These are phyloP conservation scores for Pelargonium myrrhifolium DNA, from an alignment of 441 rosid species.

Conservation along the genomic window DNA sequence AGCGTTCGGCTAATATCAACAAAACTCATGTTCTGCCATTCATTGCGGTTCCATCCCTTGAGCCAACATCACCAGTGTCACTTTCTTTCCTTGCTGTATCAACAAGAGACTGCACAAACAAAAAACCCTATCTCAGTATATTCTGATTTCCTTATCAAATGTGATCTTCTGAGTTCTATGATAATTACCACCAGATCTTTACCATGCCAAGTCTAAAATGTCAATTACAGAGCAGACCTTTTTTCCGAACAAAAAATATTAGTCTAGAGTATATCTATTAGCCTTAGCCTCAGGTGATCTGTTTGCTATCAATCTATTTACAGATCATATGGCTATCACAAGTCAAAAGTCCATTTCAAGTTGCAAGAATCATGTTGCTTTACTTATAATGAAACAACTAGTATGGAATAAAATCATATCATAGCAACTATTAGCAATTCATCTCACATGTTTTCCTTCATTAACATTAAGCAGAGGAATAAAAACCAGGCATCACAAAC, in stretches of 20 bases:
- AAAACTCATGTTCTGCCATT: constrained; percentile 24
- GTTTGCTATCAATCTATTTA: too few relatives aligned
- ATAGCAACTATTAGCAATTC: background rate
- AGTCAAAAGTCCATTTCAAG: background rate
- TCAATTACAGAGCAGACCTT: background rate
- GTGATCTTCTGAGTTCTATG: too few relatives aligned
- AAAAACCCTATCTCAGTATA: constrained; percentile 5
- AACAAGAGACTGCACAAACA: constrained; percentile 42
- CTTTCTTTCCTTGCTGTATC: constrained; percentile 33
- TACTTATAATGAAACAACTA: background rate
- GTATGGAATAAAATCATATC: background rate
- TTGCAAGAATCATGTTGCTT: background rate
- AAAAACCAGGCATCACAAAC: background rate
- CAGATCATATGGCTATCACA: too few relatives aligned
- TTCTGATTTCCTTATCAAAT: background rate
- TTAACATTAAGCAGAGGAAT: background rate
- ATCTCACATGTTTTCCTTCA: background rate
- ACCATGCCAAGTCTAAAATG: background rate
- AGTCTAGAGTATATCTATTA: background rate
- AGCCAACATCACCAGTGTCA: constrained; percentile 31
- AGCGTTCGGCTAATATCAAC: background rate
- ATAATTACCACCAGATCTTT: background rate
- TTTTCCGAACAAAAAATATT: background rate
- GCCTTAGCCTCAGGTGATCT: background rate
- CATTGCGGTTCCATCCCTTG: constrained; percentile 26